Conservation (phyloP, 441 rosid species). For the Pelargonium fulgidum region DNA sequence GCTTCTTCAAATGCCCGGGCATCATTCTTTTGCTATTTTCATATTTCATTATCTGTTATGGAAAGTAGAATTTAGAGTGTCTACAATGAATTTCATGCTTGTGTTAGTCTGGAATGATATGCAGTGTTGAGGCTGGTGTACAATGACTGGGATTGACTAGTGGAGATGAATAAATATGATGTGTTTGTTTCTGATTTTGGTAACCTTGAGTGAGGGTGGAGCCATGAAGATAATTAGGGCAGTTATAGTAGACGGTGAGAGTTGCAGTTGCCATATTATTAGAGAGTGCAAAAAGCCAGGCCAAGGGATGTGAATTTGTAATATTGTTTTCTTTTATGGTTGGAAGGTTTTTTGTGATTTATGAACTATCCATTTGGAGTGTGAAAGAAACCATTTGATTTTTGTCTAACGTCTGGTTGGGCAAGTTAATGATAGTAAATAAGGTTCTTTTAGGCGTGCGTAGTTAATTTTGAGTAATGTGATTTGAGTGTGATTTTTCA, state of each 20-base stretch:
- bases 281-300: not conserved
- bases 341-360: not conserved
- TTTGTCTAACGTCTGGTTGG: not conserved
- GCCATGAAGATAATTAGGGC: not conserved
- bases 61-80: not conserved
- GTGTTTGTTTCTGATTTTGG: not conserved
- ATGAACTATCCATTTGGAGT: slow-evolving; percentile 4
- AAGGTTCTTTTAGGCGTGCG: not conserved
- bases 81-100: not conserved
- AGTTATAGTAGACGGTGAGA: not conserved
- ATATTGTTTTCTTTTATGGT: not conserved
- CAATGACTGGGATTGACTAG: not conserved
- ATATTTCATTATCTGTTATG: not conserved
- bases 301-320: not conserved
- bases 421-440: not conserved
- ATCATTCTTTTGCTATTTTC: not conserved
- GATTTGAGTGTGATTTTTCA: not conserved
- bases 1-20: not conserved
- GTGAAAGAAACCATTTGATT: not conserved
- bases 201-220: not conserved
- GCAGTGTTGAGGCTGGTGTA: not conserved
- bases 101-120: not conserved
- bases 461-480: not conserved
- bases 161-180: slow-evolving; percentile 4
- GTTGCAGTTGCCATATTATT: not conserved